Evolutionary conservation across 192 early-diverging fungal genomes (phyloP), one percentile per base, ranked within the genome.

Genomic region (Backusella parvicylindrica): DNA sequence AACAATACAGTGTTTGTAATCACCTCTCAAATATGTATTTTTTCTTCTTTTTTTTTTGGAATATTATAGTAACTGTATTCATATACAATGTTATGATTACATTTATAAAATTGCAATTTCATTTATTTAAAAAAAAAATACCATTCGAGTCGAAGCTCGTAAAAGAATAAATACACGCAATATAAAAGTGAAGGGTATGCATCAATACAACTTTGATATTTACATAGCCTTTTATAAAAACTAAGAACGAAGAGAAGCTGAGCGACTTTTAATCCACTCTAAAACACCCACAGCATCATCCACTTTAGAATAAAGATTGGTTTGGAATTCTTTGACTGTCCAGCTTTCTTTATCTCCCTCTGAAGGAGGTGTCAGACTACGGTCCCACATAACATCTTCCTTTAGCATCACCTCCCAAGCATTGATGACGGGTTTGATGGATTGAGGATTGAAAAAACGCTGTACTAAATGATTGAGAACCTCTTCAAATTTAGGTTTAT

Each of bases 371-470:
- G 77, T 53, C 31, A 70, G 71, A 15, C n/a, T 23, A 28, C 77
- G 77, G 35, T 80, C 79, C 84, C 84, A 85, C 1, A 67, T 70
- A 49, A 82, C 72, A 49, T 83, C 84, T 15, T 79, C 79, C 37
- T 76, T 23, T 40, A 85, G 74, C 84, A 85, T 83, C 0, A 49
- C 66, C 30, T 64, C 72, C 71, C 79, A 79, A 18, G 73, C 79
- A 15, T 81, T 73, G 8, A 85, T 9, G 4, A 77, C 64, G 11
- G 84, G 81, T 26, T 68, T 41, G 7, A 85, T 50, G 18, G 76
- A 73, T 1, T 41, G 33, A 21, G 84, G 81, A 47, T 85, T 85
- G 53, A 83, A 85, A 32, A 81, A 74, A 28, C 75, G 49, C 56
- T 71, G 75, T 49, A 83, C 72, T 38, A 72, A 83, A 4, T 78